Percentiles rank a stretch among this genome's conserved stretches.
phyloP scores from a whole-genome alignment of 2,329 filamentous ascomycete genomes.

The Aspergillus piperis region DNA sequence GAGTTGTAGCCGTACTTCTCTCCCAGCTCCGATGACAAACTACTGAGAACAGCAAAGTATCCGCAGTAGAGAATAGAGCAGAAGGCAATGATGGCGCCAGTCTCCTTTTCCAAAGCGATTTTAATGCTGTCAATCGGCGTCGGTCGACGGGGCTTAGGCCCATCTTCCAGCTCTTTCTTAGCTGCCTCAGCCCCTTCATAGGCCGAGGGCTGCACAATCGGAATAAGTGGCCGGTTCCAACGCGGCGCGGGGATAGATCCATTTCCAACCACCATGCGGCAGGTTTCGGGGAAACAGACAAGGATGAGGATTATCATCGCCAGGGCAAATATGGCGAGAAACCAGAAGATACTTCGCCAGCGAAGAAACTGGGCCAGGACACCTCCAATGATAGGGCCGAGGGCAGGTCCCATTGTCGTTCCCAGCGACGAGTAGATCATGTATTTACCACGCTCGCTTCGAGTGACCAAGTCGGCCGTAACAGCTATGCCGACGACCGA shows the following conservation, averaged over 20 bases:
- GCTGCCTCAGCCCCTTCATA: constrained; percentile 27
- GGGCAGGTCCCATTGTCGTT: constrained; percentile 51
- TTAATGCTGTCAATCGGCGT: constrained; percentile 28
- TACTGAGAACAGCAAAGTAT: constrained; percentile 48
- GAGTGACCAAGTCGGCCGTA: constrained; percentile 71
- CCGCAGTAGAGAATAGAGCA: constrained; percentile 45
- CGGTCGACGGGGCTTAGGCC: constrained; percentile 15
- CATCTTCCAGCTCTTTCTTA: neutral
- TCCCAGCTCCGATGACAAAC: constrained; percentile 46
- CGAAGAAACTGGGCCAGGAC: constrained; percentile 65
- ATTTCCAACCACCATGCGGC: constrained; percentile 6
- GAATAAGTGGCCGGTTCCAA: constrained; percentile 38
- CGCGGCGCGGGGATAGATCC: constrained; percentile 23
- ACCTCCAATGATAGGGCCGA: constrained; percentile 66
- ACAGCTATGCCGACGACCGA: constrained; percentile 67
- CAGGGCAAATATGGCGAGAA: constrained; percentile 56
- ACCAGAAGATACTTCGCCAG: constrained; percentile 71
- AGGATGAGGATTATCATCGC: constrained; percentile 56
- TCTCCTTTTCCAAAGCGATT: constrained; percentile 38
- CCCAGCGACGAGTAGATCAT: constrained; percentile 65
- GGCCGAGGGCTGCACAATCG: constrained; percentile 4
- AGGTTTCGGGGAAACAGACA: constrained; percentile 56
- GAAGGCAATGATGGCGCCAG: constrained; percentile 36
- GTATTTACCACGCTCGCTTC: constrained; percentile 70
- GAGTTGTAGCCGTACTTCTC: constrained; percentile 22